Conservation (phyloP, 129 eudicot species). For the Artemisia argyi region DNA sequence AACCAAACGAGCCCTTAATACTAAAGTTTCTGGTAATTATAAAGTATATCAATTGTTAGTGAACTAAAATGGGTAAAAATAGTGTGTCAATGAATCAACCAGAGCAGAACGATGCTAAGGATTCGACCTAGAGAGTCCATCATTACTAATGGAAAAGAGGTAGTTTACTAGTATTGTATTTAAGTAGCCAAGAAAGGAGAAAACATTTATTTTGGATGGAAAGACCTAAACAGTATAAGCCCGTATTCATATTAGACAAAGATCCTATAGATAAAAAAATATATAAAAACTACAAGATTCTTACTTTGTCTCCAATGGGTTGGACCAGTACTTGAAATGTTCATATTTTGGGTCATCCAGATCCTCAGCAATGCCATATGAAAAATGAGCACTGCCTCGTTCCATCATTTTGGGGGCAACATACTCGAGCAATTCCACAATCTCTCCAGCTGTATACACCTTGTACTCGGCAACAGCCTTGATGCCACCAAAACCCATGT, state of each 20-base stretch:
- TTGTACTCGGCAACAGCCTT: constrained; percentile 90
- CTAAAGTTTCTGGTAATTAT: not conserved
- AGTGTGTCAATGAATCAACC: not conserved
- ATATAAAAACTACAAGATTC: constrained; percentile 25
- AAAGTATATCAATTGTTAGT: not conserved
- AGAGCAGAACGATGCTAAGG: not conserved
- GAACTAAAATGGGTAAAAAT: not conserved
- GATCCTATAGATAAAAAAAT: constrained; percentile 6
- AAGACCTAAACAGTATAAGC: not conserved
- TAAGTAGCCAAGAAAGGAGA: not conserved
- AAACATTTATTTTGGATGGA: not conserved
- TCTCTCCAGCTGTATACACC: constrained; percentile 78
- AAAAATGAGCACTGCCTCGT: constrained; percentile 81
- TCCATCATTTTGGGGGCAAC: constrained; percentile 99
- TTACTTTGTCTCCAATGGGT: constrained; percentile 97
- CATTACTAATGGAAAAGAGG: constrained; percentile 4
- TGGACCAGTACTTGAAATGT: constrained; percentile 94
- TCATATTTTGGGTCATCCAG: constrained; percentile 82
- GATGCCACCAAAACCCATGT: constrained; percentile 86
- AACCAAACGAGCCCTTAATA: too few species aligned
- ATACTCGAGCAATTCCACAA: constrained; percentile 67
- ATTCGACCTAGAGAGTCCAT: not conserved
- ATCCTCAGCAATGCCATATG: constrained; percentile 86
- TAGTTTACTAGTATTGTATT: not conserved
- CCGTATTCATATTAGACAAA: constrained; percentile 8